Evolutionary conservation across 2,329 filamentous ascomycete species (phyloP).

Genomic region (Coleophoma eucalyptorum): DNA sequence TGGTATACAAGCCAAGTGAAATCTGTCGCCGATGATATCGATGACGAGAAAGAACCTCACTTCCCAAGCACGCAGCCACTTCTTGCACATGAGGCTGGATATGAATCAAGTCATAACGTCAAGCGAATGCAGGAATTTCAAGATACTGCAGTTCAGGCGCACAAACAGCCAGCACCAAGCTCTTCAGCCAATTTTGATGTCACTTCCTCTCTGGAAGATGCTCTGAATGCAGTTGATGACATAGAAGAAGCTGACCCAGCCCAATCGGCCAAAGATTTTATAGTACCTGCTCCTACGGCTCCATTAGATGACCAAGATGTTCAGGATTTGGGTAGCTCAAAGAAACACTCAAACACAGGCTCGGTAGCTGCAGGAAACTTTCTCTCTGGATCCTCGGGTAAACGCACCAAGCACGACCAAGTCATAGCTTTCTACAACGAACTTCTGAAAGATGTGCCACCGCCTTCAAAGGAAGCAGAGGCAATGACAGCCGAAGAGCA

Average conservation of each 20-base stretch:
- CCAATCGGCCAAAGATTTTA: neutral
- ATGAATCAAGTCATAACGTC: neutral
- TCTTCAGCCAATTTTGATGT: conserved; percentile 24
- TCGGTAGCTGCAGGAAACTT: too few relatives aligned
- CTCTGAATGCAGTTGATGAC: conserved; percentile 16
- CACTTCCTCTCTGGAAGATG: conserved; percentile 28
- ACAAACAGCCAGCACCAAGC: neutral
- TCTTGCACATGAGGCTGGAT: conserved; percentile 7
- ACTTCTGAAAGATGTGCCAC: neutral
- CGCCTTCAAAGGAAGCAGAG: neutral
- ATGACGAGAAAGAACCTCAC: conserved; percentile 35
- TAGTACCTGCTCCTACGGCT: neutral
- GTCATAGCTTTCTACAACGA: conserved; percentile 3
- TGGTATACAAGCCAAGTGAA: conserved; percentile 77
- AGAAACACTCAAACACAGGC: conserved; percentile 4
- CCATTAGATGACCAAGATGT: neutral
- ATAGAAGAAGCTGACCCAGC: neutral
- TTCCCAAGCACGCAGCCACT: conserved; percentile 19
- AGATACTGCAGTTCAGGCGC: neutral
- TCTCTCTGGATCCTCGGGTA: too few relatives aligned
- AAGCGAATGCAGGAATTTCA: neutral
- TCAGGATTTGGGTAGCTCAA: conserved; percentile 10
- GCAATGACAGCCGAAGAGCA: conserved; percentile 83
- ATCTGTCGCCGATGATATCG: conserved; percentile 33
- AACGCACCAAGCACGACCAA: too few relatives aligned